phyloP scores from a whole-genome alignment of 345 rosid species.

The Brassica nigra region DNA sequence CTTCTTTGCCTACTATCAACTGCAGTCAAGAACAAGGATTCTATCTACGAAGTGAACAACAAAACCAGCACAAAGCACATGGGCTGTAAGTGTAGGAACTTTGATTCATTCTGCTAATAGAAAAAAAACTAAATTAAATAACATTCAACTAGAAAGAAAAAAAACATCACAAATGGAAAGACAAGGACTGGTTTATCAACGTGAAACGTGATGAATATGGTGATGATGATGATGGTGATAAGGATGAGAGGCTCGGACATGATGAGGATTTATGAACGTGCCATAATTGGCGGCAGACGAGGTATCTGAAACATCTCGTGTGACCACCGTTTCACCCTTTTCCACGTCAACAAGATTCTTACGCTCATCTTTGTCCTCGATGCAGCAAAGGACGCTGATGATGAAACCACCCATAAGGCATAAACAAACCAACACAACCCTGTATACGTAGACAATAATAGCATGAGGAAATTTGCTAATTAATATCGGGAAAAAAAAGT shows the following conservation, averaged over 20 bases:
- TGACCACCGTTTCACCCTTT: background rate
- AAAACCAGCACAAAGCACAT: constrained; percentile 87
- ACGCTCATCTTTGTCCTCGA: background rate
- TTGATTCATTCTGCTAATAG: background rate
- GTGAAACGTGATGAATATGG: background rate
- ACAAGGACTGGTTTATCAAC: background rate
- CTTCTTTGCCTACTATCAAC: constrained; percentile 82
- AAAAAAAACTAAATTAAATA: background rate
- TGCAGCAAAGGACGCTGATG: background rate
- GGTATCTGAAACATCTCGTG: background rate
- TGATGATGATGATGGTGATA: background rate
- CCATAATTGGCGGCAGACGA: constrained; percentile 1
- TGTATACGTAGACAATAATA: background rate
- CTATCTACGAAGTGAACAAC: constrained; percentile 80
- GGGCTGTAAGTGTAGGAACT: constrained; percentile 33
- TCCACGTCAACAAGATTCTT: background rate
- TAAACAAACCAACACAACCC: background rate
- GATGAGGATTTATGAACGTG: background rate
- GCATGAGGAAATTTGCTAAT: too few relatives aligned
- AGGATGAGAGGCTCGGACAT: background rate
- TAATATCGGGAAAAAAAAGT: too few relatives aligned
- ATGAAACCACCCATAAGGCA: background rate
- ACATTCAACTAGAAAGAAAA: background rate
- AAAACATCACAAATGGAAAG: background rate
- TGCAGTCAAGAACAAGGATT: constrained; percentile 54